phyloP scores from a whole-genome alignment of 2,329 filamentous ascomycete species.

The Sarocladium oryzae region DNA sequence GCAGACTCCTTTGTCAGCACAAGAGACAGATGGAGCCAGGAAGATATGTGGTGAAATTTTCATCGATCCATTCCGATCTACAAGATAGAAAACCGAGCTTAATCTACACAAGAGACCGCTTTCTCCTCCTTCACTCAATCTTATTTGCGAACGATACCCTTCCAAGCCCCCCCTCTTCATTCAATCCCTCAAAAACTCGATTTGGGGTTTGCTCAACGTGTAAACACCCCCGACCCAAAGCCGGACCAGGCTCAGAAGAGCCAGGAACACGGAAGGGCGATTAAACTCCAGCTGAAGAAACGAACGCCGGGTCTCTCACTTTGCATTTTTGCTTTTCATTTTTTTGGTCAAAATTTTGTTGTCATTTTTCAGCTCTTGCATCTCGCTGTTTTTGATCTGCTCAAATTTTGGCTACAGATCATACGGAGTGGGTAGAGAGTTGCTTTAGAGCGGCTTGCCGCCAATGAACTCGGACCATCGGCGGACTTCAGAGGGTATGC shows the following conservation, averaged over 20 bases:
- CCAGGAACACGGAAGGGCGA: background rate
- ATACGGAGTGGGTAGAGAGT: no score
- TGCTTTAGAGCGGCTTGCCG: slow-evolving; percentile 71
- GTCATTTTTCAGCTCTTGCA: no score
- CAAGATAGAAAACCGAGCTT: background rate
- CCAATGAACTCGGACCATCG: slow-evolving; percentile 95
- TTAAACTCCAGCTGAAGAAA: background rate
- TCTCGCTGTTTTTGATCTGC: background rate
- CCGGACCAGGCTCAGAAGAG: background rate
- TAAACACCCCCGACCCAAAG: background rate
- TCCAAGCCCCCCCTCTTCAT: no score
- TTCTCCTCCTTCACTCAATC: background rate
- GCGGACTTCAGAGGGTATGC: slow-evolving; percentile 84
- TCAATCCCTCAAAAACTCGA: no score
- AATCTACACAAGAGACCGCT: slow-evolving; percentile 4
- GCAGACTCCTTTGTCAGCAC: no score
- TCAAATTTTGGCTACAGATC: no score
- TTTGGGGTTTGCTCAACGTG: no score
- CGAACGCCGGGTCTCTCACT: background rate
- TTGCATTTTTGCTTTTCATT: background rate
- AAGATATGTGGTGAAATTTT: no score
- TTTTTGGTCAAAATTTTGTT: no score
- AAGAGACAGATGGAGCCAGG: no score
- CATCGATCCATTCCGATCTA: slow-evolving; percentile 4
- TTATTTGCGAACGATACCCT: no score